These are phyloP conservation scores for Colletotrichum shisoi DNA, from an alignment of 2,329 filamentous ascomycete species.

Conservation along the genomic window DNA sequence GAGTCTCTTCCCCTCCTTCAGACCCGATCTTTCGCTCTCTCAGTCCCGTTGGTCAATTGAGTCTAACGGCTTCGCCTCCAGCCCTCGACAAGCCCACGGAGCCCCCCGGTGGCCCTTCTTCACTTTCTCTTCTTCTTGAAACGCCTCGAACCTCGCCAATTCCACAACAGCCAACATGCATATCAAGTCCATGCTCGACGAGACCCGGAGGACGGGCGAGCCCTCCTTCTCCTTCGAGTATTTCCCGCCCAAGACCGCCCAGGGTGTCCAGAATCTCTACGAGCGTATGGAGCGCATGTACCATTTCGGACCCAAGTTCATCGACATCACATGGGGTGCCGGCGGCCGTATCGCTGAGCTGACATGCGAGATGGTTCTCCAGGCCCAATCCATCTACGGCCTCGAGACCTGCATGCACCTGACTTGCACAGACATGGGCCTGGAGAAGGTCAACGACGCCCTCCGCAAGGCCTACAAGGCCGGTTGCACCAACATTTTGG, in stretches of 20 bases:
- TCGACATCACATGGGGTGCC: conserved; percentile 98
- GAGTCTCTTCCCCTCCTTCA: background rate
- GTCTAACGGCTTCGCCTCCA: conserved; percentile 13
- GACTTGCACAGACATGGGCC: conserved; percentile 97
- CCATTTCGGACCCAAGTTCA: conserved; percentile 89
- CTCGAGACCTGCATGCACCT: conserved; percentile 99
- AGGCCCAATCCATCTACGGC: conserved; percentile 93
- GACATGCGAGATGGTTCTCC: conserved; percentile 96
- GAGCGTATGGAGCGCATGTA: conserved; percentile 99
- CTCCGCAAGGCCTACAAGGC: conserved; percentile 88
- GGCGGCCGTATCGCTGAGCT: conserved; percentile 89
- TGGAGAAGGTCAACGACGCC: conserved; percentile 88
- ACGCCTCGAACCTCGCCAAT: background rate
- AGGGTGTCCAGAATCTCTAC: conserved; percentile 98
- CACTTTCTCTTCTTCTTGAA: conserved; percentile 8
- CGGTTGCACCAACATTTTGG: conserved; percentile 96
- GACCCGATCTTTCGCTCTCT: background rate
- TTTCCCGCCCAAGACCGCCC: conserved; percentile 96
- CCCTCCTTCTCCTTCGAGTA: conserved; percentile 99
- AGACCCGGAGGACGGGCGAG: conserved; percentile 78
- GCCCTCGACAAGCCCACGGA: conserved; percentile 25
- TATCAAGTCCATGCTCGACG: conserved; percentile 88
- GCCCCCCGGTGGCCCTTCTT: conserved; percentile 24
- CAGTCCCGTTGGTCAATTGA: conserved; percentile 22
- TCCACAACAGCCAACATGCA: conserved; percentile 71